Conservation (phyloP, 2,329 filamentous ascomycete species). For the Colletotrichum eleusines region DNA sequence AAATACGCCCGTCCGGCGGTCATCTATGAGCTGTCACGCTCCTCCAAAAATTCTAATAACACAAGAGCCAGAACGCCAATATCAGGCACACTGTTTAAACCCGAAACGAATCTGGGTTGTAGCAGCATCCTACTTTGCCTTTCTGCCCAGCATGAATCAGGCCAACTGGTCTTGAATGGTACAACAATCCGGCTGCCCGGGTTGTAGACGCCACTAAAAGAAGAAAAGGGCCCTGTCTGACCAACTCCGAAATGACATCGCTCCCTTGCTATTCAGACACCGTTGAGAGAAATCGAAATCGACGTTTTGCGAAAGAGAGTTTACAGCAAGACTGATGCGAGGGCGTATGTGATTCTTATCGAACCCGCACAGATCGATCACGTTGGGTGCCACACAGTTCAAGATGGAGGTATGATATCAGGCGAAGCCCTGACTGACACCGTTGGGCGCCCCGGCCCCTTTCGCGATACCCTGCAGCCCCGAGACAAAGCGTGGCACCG, state of each 20-base stretch:
- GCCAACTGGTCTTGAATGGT: constrained; percentile 11
- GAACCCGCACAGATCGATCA: neutral
- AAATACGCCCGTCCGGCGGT: constrained; percentile 25
- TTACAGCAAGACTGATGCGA: neutral
- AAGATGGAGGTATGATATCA: neutral
- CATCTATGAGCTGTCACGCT: constrained; percentile 34
- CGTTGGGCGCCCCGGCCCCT: neutral
- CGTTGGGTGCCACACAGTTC: neutral
- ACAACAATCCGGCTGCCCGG: neutral
- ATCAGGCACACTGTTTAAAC: neutral
- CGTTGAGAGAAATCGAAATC: constrained; percentile 1
- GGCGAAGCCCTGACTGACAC: neutral
- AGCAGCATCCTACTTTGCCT: constrained; percentile 19
- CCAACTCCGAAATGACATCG: constrained; percentile 37
- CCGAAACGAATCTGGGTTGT: neutral
- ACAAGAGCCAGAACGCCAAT: constrained; percentile 39
- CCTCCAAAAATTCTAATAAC: constrained; percentile 33
- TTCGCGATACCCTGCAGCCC: neutral
- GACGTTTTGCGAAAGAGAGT: constrained; percentile 8
- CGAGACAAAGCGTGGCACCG: neutral
- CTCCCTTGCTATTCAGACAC: constrained; percentile 34
- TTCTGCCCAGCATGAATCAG: constrained; percentile 24
- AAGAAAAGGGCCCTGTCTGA: constrained; percentile 12
- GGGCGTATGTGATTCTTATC: neutral
- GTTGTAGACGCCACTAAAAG: constrained; percentile 16